These are phyloP conservation scores for Plasmodium gallinaceum DNA, from an alignment of 169 alveolate species.

Conservation along the genomic window DNA sequence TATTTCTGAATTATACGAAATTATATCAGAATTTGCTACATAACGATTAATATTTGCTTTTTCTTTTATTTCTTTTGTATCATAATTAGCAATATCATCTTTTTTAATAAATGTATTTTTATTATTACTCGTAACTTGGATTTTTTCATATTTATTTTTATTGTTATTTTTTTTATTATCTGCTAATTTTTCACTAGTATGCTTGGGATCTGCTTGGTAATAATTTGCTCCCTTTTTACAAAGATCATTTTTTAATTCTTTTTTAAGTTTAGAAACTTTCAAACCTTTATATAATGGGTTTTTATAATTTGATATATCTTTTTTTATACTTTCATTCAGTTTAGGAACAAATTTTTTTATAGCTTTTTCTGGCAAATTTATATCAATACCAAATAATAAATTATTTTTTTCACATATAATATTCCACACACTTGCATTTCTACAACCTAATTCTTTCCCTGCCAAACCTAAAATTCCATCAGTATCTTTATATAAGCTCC, in stretches of 20 bases:
- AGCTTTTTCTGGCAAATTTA: slow-evolving; percentile 34
- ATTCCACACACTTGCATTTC: slow-evolving; percentile 60
- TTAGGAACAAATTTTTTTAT: slow-evolving; percentile 2
- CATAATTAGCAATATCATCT: neutral
- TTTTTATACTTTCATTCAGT: neutral
- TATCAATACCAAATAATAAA: slow-evolving; percentile 36
- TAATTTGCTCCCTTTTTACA: too few species aligned
- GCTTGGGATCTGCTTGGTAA: too few species aligned
- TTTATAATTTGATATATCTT: neutral
- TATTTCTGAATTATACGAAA: slow-evolving; percentile 28
- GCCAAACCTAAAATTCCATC: slow-evolving; percentile 74
- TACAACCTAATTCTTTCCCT: slow-evolving; percentile 66
- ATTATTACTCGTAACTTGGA: neutral
- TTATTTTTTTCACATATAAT: slow-evolving; percentile 32
- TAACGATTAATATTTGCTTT: too few species aligned
- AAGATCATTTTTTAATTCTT: too few species aligned
- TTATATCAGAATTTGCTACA: neutral
- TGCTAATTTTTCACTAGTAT: neutral
- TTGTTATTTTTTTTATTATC: neutral
- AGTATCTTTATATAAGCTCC: slow-evolving; percentile 60
- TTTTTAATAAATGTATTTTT: neutral
- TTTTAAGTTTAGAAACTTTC: too few species aligned
- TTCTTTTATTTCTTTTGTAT: neutral
- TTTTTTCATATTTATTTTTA: neutral
- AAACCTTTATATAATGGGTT: neutral